Evolutionary conservation across 2,329 filamentous ascomycete genomes (phyloP).

Genomic region (Leptographium wingfieldii): DNA sequence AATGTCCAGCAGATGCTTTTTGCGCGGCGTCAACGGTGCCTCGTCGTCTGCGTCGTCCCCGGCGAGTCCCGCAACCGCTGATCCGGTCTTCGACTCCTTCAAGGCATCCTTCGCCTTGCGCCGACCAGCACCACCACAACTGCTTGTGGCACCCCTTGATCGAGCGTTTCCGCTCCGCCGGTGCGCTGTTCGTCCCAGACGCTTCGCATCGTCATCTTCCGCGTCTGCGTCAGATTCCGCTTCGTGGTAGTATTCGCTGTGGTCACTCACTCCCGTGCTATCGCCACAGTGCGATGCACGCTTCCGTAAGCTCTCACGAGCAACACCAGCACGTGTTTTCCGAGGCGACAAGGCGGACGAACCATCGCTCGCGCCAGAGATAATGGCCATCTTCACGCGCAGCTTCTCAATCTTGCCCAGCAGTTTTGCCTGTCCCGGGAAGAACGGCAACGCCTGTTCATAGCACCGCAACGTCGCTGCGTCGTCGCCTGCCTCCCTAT

Average conservation of each 20-base stretch:
- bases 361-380: slow-evolving; percentile 9
- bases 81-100: slow-evolving; percentile 17
- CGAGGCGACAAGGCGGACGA: background rate
- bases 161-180: background rate
- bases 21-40: slow-evolving; percentile 36
- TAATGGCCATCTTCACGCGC: slow-evolving; percentile 32
- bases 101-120: slow-evolving; percentile 7
- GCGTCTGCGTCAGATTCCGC: slow-evolving; percentile 29
- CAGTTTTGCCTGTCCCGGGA: slow-evolving; percentile 73
- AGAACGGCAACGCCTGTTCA: slow-evolving; percentile 69
- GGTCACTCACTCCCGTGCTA: slow-evolving; percentile 13
- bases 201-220: slow-evolving; percentile 22
- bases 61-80: background rate
- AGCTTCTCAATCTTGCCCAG: slow-evolving; percentile 56
- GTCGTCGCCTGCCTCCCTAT: slow-evolving; percentile 73
- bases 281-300: slow-evolving; percentile 10
- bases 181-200: background rate
- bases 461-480: slow-evolving; percentile 72
- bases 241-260: slow-evolving; percentile 26
- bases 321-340: background rate
- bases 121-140: background rate
- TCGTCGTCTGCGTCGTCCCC: slow-evolving; percentile 25
- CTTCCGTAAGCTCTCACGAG: background rate
- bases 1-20: slow-evolving; percentile 51
- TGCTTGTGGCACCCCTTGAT: background rate